A percentile compares a stretch with the other conserved stretches of the same genome.
Conservation (phyloP, 805 yeast species). For the Saccharomycopsis olivae region DNA sequence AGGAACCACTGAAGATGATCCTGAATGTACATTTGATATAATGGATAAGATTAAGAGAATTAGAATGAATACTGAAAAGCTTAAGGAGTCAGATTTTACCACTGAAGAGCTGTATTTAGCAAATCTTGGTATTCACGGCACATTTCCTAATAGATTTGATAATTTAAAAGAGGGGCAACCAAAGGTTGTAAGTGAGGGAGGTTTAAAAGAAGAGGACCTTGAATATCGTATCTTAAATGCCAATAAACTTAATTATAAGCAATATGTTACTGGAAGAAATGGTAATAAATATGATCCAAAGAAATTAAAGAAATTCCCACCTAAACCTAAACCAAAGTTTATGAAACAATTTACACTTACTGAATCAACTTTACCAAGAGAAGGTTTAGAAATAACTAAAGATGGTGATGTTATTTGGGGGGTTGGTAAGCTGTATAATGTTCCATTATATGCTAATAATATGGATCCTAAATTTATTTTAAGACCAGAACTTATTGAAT, state of each 20-base stretch:
- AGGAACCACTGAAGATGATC: slow-evolving; percentile 15
- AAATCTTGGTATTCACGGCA: not conserved
- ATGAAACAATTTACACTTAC: not conserved
- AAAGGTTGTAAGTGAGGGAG: not conserved
- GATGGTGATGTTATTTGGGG: slow-evolving; percentile 11
- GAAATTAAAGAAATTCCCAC: slow-evolving; percentile 7
- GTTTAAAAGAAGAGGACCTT: not conserved
- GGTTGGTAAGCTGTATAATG: slow-evolving; percentile 4
- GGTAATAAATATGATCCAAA: not conserved
- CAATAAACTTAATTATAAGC: slow-evolving; percentile 8
- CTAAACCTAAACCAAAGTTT: slow-evolving; percentile 8
- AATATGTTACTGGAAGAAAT: not conserved
- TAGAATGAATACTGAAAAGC: slow-evolving; percentile 13
- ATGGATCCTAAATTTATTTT: slow-evolving; percentile 32
- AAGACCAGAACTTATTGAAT: slow-evolving; percentile 53
- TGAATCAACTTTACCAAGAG: slow-evolving; percentile 4
- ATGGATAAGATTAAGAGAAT: slow-evolving; percentile 7
- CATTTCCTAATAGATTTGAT: not conserved
- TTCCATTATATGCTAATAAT: slow-evolving; percentile 25
- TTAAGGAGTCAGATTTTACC: not conserved
- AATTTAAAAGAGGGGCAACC: not conserved
- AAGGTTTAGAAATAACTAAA: not conserved
- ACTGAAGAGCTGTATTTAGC: slow-evolving; percentile 6
- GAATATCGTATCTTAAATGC: slow-evolving; percentile 5
- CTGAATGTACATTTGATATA: slow-evolving; percentile 21